Base-by-base conservation (phyloP, 768 basidiomycete species). In the Suillus bovinus region DNA sequence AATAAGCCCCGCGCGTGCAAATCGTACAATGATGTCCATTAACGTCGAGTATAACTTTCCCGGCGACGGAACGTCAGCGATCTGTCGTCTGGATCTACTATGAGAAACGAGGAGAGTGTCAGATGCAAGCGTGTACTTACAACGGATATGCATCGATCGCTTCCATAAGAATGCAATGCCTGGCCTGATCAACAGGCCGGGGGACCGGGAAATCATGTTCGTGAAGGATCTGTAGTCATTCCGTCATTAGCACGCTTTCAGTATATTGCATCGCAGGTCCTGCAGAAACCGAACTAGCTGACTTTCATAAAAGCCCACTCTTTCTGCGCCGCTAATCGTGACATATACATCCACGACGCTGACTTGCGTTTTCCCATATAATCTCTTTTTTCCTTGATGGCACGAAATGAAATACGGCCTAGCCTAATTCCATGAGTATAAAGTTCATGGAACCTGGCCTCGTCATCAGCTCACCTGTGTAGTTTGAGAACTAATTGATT, bases 331-430 rank as follows among this genome's bases (percentile, higher is more conserved):
- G 96, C 90, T 52, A 99, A 77, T 24, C 97, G 85, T 24, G 94
- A 96, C 93, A 99, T 93, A 77, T 98, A 99, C 95, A 99, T 97
- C 97, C 97, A 99, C 20, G 93, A 93, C 1, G 97, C 96, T 20
- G 90, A 93, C 76, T 94, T 94, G 46, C 97, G 85, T 75, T 95
- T 96, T 27, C 96, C 94, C 60, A 99, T 79, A 72, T 99, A 99
- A 71, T 99, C 97, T 63, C 97, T 82, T 72, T 99, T 99, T 69
- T 89, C 84, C 77, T 99, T 99, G 78, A 99, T 94, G 0, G 94
- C 88, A 46, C 97, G 89, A 78, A 99, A 99, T 0, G 96, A 98
- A 68, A 98, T 87, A n/a, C 97, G 91, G 38, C 97, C 97, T 20
- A 99, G 84, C 46, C 97, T 98, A 72, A 17, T 63, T 41, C 41